phyloP scores from a whole-genome alignment of 2,329 filamentous ascomycete genomes.

The Lithohypha guttulata region DNA sequence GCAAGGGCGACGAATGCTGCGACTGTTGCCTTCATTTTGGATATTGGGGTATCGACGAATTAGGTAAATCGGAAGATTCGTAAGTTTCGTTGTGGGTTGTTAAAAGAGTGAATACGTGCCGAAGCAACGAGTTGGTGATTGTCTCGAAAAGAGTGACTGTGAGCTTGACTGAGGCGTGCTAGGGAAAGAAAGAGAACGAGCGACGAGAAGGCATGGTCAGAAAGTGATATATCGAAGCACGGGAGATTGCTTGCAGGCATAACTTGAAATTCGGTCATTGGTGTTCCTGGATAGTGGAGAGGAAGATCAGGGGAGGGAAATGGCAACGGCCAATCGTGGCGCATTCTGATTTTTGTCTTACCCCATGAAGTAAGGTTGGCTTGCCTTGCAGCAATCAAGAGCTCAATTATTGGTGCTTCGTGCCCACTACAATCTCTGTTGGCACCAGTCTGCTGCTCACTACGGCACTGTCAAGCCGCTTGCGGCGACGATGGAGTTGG shows the following conservation, averaged over 20 bases:
- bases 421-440: not conserved
- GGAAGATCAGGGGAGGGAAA: constrained; percentile 4
- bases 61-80: constrained; percentile 13
- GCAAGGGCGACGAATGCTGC: constrained; percentile 15
- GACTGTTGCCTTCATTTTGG: constrained; percentile 21
- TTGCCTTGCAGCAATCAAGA: not conserved
- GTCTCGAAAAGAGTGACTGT: constrained; percentile 9
- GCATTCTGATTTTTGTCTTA: not conserved
- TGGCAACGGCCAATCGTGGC: not conserved
- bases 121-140: constrained; percentile 10
- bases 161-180: constrained; percentile 6
- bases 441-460: not conserved
- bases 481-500: not conserved
- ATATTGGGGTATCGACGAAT: constrained; percentile 11
- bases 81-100: constrained; percentile 9
- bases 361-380: constrained; percentile 1
- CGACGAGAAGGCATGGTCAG: not conserved
- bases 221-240: constrained; percentile 7
- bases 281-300: constrained; percentile 4
- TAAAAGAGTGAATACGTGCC: constrained; percentile 18
- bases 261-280: not conserved
- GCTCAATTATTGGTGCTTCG: constrained; percentile 1
- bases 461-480: constrained; percentile 2
- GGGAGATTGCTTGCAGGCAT: constrained; percentile 8
- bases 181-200: constrained; percentile 4